A percentile compares a stretch with the other conserved stretches of the same genome.
Evolutionary conservation across 371 early-diverging fungal species (phyloP).

Genomic region (Ordospora colligata): DNA sequence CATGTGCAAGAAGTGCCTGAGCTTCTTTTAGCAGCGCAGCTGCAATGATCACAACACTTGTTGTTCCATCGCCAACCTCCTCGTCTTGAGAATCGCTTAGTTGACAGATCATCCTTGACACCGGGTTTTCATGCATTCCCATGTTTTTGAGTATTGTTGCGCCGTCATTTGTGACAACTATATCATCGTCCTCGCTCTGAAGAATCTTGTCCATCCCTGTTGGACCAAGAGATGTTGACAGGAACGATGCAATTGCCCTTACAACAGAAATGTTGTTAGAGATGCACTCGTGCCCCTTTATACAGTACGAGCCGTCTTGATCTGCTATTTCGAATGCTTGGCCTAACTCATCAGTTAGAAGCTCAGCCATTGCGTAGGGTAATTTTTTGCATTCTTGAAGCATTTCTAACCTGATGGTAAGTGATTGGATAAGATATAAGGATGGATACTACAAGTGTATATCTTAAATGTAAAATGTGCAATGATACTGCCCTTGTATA

Average conservation of each 20-base stretch:
- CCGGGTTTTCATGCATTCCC: slow-evolving; percentile 89
- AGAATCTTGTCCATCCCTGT: slow-evolving; percentile 95
- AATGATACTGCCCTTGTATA: too few species aligned
- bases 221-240: slow-evolving; percentile 96
- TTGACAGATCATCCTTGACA: slow-evolving; percentile 90
- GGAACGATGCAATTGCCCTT: slow-evolving; percentile 80
- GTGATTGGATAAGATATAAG: too few species aligned
- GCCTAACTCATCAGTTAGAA: slow-evolving; percentile 48
- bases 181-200: slow-evolving; percentile 93
- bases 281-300: slow-evolving; percentile 28
- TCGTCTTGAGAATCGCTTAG: slow-evolving; percentile 95
- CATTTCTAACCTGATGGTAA: too few species aligned
- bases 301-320: slow-evolving; percentile 8
- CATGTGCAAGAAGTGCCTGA: slow-evolving; percentile 80
- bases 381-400: slow-evolving; percentile 16
- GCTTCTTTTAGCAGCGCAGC: slow-evolving; percentile 91
- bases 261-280: slow-evolving; percentile 82
- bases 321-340: slow-evolving; percentile 39
- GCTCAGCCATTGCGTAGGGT: slow-evolving; percentile 12
- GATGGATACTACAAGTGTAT: too few species aligned
- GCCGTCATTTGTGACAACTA: slow-evolving; percentile 98
- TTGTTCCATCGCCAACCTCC: slow-evolving; percentile 99
- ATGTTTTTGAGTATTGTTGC: slow-evolving; percentile 97
- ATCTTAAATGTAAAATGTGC: too few species aligned
- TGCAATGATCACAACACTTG: slow-evolving; percentile 95